phyloP scores from a whole-genome alignment of 2,329 filamentous ascomycete genomes.

The Colletotrichum cordylinicola region DNA sequence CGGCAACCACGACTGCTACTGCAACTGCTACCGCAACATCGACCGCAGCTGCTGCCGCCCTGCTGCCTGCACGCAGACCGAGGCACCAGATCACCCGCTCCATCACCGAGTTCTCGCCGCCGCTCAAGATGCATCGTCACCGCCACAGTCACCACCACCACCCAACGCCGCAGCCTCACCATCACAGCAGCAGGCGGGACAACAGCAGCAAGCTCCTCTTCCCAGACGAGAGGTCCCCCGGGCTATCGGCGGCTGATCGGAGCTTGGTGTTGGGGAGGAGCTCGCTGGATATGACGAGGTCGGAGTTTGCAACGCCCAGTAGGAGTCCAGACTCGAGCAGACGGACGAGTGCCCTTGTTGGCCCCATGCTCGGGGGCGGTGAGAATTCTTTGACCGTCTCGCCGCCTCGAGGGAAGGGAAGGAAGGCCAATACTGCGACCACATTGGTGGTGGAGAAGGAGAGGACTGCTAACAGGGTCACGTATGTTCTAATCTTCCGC shows the following conservation, averaged over 20 bases:
- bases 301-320: slow-evolving; percentile 50
- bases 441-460: slow-evolving; percentile 47
- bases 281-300: slow-evolving; percentile 52
- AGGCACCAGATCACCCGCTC: slow-evolving; percentile 63
- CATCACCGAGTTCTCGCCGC: slow-evolving; percentile 58
- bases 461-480: slow-evolving; percentile 41
- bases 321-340: slow-evolving; percentile 49
- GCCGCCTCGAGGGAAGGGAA: slow-evolving; percentile 19
- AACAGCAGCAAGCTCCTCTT: slow-evolving; percentile 4
- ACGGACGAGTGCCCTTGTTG: slow-evolving; percentile 43
- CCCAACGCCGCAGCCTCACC: slow-evolving; percentile 32
- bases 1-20: background rate
- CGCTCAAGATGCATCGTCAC: slow-evolving; percentile 40
- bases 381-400: background rate
- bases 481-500: slow-evolving; percentile 36
- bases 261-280: slow-evolving; percentile 29
- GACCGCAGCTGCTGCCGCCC: background rate
- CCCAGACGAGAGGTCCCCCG: slow-evolving; percentile 31
- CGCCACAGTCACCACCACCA: slow-evolving; percentile 43
- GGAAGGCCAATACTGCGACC: slow-evolving; percentile 38
- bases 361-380: slow-evolving; percentile 26
- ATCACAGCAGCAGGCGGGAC: slow-evolving; percentile 21
- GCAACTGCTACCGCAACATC: background rate
- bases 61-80: slow-evolving; percentile 18
- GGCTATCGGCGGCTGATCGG: slow-evolving; percentile 24